These are phyloP conservation scores for Bryum argenteum DNA, from an alignment of 225 moss, liverwort and hornwort genomes.

Conservation along the genomic window DNA sequence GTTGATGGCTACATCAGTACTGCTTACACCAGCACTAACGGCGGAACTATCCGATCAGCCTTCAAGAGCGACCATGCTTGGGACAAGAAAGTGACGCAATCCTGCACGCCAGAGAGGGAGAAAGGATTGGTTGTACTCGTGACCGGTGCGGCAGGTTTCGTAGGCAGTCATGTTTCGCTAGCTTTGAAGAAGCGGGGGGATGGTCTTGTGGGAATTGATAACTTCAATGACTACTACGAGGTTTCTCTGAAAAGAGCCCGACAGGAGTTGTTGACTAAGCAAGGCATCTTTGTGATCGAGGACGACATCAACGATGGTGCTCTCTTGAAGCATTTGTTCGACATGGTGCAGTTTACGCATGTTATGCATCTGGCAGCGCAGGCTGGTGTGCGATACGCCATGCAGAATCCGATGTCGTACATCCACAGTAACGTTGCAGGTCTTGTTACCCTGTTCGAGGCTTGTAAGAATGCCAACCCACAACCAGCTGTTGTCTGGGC, in stretches of 20 bases:
- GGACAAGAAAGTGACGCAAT: conserved; percentile 53
- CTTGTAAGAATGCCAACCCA: conserved; percentile 65
- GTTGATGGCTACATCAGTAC: conserved; percentile 55
- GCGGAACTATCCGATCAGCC: conserved; percentile 48
- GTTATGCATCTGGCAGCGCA: conserved; percentile 69
- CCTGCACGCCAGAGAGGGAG: conserved; percentile 55
- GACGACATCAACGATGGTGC: conserved; percentile 64
- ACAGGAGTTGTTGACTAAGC: conserved; percentile 58
- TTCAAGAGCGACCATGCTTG: conserved; percentile 59
- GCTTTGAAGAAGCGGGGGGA: conserved; percentile 64
- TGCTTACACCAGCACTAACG: conserved; percentile 36
- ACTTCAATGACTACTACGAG: conserved; percentile 66
- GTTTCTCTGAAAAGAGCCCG: conserved; percentile 66
- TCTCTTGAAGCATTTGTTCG: conserved; percentile 54
- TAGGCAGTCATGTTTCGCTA: conserved; percentile 63
- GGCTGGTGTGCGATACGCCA: conserved; percentile 68
- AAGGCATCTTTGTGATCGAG: conserved; percentile 60
- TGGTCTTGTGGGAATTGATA: conserved; percentile 62
- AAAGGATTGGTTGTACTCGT: conserved; percentile 60
- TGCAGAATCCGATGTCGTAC: conserved; percentile 68
- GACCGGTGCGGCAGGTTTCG: conserved; percentile 65
- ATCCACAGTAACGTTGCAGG: conserved; percentile 66
- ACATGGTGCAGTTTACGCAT: conserved; percentile 57
- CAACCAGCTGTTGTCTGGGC: conserved; percentile 72
- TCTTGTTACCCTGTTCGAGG: conserved; percentile 65